Conservation (phyloP, 148 eudicot genomes). For the Persicaria maculosa region DNA sequence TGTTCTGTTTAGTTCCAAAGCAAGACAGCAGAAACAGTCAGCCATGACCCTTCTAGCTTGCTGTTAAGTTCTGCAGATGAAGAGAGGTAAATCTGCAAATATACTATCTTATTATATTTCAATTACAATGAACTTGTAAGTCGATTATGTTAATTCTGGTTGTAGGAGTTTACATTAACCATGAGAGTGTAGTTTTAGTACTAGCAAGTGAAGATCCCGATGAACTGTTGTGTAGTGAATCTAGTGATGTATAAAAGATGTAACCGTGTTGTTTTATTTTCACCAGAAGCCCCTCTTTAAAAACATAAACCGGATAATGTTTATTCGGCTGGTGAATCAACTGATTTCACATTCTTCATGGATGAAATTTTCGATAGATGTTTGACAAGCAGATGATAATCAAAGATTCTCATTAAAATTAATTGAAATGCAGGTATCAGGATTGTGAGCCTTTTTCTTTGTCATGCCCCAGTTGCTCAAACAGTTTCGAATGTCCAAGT, state of each 20-base stretch:
- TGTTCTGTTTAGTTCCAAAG: slow-evolving; percentile 60
- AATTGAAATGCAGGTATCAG: slow-evolving; percentile 53
- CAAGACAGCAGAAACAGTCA: slow-evolving; percentile 44
- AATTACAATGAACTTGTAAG: neutral
- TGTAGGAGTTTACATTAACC: neutral
- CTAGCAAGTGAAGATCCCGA: neutral
- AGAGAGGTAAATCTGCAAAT: slow-evolving; percentile 23
- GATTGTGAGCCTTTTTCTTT: slow-evolving; percentile 75
- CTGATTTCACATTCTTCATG: neutral
- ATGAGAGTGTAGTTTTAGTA: neutral
- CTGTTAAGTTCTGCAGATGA: slow-evolving; percentile 53
- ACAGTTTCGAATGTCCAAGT: slow-evolving; percentile 63
- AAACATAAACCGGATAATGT: too few relatives aligned
- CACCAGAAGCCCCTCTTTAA: too few relatives aligned
- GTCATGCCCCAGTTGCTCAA: slow-evolving; percentile 81
- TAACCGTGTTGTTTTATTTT: neutral
- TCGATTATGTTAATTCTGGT: neutral
- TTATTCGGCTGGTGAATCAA: too few relatives aligned
- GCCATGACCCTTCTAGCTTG: slow-evolving; percentile 49
- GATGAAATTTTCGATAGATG: neutral
- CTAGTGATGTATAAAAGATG: neutral
- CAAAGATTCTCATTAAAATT: neutral
- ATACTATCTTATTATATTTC: neutral
- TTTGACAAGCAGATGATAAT: neutral
- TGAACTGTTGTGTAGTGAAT: neutral